Evolutionary conservation across 1,139 yeast species (phyloP), one percentile per base, ranked within the genome.

Genomic region (Taphrina flavorubra): DNA sequence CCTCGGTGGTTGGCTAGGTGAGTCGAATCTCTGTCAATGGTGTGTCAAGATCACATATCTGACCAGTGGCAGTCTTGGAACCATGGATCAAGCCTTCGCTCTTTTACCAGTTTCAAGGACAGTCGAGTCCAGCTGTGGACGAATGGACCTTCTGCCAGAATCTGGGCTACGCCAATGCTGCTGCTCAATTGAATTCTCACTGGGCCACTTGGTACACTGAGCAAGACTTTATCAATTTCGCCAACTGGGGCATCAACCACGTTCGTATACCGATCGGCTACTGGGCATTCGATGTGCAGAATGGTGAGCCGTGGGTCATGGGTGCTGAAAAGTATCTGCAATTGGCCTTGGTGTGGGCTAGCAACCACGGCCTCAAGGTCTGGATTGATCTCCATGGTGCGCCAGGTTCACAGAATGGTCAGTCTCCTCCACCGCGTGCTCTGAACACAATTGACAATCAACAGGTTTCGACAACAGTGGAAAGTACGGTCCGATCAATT

Each of bases 401-500:
- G 34, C 95, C 97, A 61, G 98, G 97, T n/a, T 89, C 96, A 31
- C 98, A 92, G 79, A 92, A 92, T 76, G 59, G 58, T 37, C 16
- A 31, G 58, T 18, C 34, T 11, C 42, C 20, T 6, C 31, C 2
- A 11, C n/a, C 7, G n/a, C 11, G 31, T 49, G 36, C 36, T n/a
- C 14, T 49, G n/a, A 36, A n/a, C 13, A 20, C 36, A 25, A 34
- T n/a, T 20, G 36, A 20, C 53, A 16, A 16, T 11, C 8, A 8
- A 92, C 92, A 59, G 97, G 98, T 25, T 94, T 92, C 77, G 99
- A 94, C 78, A 92, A 94, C 79, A 90, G 97, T 11, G 99, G 99
- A 39, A 80, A 85, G 72, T 84, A 97, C 74, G 97, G 90, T 75
- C 72, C 76, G 6, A 75, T 84, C 69, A 80, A 81, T 10, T 72